phyloP scores from a whole-genome alignment of 108 stramenopile genomes.

The Conticribra weissflogii region DNA sequence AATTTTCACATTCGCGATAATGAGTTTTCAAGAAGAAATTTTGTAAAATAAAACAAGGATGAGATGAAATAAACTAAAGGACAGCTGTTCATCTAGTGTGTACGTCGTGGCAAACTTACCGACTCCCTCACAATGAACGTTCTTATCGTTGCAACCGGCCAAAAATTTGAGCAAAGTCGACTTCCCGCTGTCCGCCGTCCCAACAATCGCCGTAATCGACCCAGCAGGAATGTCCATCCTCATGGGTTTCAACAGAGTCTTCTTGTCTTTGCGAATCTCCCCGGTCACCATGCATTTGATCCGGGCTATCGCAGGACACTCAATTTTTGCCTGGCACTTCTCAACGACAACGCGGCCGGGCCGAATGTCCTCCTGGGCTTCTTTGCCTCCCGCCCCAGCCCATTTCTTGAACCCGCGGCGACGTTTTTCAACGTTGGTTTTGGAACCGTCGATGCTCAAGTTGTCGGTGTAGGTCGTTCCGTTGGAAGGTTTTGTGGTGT shows the following conservation, averaged over 20 bases:
- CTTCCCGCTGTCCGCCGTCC: slow-evolving; percentile 59
- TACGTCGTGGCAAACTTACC: slow-evolving; percentile 30
- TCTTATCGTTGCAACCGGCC: slow-evolving; percentile 39
- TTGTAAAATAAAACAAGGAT: neutral
- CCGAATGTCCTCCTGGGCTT: neutral
- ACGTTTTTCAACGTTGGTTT: too few relatives aligned
- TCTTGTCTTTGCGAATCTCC: too few relatives aligned
- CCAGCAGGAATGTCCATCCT: slow-evolving; percentile 51
- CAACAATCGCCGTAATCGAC: slow-evolving; percentile 62
- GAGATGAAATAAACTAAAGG: neutral
- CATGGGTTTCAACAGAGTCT: slow-evolving; percentile 45
- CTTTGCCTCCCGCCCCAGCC: too few relatives aligned
- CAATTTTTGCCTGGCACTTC: neutral
- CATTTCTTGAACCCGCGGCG: too few relatives aligned
- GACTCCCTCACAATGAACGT: slow-evolving; percentile 39
- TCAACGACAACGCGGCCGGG: neutral
- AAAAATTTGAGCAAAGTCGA: slow-evolving; percentile 56
- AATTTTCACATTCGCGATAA: neutral
- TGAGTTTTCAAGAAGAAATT: neutral
- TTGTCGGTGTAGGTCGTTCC: too few relatives aligned
- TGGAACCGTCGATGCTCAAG: too few relatives aligned
- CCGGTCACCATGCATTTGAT: too few relatives aligned
- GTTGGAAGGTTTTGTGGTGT: too few relatives aligned
- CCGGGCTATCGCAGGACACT: neutral
- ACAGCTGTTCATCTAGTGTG: neutral